Conservation (phyloP, 2,329 filamentous ascomycete species). For the Talaromyces sp. region DNA sequence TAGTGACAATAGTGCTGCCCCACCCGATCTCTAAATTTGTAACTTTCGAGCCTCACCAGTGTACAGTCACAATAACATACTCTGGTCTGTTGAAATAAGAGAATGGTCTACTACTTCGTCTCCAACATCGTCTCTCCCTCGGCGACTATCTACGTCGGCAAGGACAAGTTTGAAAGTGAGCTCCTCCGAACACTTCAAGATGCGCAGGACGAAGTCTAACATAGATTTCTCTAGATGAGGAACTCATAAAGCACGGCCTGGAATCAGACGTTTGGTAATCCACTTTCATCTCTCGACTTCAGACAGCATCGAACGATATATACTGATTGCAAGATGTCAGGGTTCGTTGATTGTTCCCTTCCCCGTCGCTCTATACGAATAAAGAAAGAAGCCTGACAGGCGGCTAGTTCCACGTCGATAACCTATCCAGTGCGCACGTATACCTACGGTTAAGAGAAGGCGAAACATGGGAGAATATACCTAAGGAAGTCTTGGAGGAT, state of each 20-base stretch:
- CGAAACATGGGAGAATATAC: constrained; percentile 79
- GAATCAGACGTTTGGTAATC: constrained; percentile 88
- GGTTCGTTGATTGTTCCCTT: constrained; percentile 17
- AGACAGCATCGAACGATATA: neutral
- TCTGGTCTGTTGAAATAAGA: neutral
- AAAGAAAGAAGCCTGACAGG: constrained; percentile 8
- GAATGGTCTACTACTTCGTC: constrained; percentile 95
- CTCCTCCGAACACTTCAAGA: neutral
- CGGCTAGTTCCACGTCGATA: constrained; percentile 87
- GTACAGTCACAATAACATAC: no score
- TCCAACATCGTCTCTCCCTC: constrained; percentile 77
- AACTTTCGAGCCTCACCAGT: neutral
- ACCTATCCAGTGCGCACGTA: constrained; percentile 92
- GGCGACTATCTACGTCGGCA: constrained; percentile 91
- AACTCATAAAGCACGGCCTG: constrained; percentile 89
- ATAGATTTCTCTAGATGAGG: constrained; percentile 69
- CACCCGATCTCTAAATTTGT: constrained; percentile 1
- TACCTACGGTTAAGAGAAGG: constrained; percentile 80
- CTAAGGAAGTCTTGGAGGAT: constrained; percentile 70
- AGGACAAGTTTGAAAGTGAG: constrained; percentile 98
- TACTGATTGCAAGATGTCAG: constrained; percentile 17
- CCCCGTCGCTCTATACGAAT: neutral
- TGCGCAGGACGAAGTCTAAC: neutral
- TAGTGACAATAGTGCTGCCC: neutral
- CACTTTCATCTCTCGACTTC: neutral